Conservation (phyloP, 2,329 filamentous ascomycete genomes). For the Aspergillus caelatus region DNA sequence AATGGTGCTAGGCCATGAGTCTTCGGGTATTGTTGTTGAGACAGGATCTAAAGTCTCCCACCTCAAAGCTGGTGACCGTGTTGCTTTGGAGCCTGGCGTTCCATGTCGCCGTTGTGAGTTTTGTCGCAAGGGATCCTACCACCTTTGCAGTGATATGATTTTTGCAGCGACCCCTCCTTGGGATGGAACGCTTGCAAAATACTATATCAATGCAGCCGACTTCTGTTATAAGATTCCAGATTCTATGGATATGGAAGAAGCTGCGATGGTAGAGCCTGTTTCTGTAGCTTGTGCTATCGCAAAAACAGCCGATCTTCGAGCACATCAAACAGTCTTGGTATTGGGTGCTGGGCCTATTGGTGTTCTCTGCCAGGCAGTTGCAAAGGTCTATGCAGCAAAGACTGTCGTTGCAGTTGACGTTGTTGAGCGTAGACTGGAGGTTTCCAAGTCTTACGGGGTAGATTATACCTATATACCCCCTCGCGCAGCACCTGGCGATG, state of each 20-base stretch:
- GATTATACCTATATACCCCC: too few relatives aligned
- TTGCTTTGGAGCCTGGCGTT: constrained; percentile 77
- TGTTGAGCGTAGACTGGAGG: too few relatives aligned
- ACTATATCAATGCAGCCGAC: constrained; percentile 79
- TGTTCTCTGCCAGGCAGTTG: constrained; percentile 81
- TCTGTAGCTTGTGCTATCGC: constrained; percentile 82
- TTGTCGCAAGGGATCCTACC: constrained; percentile 82
- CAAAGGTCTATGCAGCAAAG: constrained; percentile 75
- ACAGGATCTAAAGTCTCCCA: neutral
- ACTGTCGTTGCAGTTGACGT: too few relatives aligned
- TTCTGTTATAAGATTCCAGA: constrained; percentile 90
- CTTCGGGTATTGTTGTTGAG: neutral
- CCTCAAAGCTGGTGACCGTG: constrained; percentile 67
- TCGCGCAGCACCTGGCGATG: too few relatives aligned
- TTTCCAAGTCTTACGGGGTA: too few relatives aligned
- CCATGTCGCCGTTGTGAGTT: constrained; percentile 71
- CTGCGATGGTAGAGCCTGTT: constrained; percentile 84
- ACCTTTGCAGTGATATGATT: constrained; percentile 81
- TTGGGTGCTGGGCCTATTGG: constrained; percentile 90
- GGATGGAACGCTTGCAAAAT: constrained; percentile 83
- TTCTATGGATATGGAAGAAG: constrained; percentile 75
- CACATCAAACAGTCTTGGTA: constrained; percentile 75
- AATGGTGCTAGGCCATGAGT: neutral
- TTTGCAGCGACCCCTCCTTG: constrained; percentile 91
- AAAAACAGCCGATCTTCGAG: constrained; percentile 69